Evolutionary conservation across 768 basidiomycete species (phyloP).

Genomic region (Tylopilus subfusipes): DNA sequence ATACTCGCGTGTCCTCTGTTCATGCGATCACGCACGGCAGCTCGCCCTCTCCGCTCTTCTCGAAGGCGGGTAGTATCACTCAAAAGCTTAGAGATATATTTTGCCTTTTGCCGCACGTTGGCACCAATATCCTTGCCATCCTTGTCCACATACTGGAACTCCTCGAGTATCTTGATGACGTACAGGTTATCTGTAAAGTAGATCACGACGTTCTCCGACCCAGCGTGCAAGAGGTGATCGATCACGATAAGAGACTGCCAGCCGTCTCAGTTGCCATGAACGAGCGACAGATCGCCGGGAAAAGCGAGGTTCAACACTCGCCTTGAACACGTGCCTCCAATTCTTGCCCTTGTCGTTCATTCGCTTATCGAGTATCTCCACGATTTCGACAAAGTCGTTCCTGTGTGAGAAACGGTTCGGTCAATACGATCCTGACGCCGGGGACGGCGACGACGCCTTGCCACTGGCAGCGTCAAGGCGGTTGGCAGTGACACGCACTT

Average conservation of each 20-base stretch:
- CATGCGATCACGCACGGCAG: slow-evolving; percentile 95
- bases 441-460: background rate
- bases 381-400: slow-evolving; percentile 97
- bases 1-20: slow-evolving; percentile 51
- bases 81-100: slow-evolving; percentile 94
- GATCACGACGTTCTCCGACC: slow-evolving; percentile 96
- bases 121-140: slow-evolving; percentile 96
- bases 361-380: slow-evolving; percentile 99
- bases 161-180: slow-evolving; percentile 97
- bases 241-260: slow-evolving; percentile 82
- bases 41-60: slow-evolving; percentile 77
- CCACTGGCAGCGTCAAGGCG: background rate
- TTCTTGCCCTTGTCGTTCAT: slow-evolving; percentile 99
- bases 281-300: background rate
- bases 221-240: slow-evolving; percentile 93
- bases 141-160: no score
- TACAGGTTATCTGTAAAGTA: slow-evolving; percentile 98
- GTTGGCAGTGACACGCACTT: slow-evolving; percentile 54
- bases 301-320: slow-evolving; percentile 22
- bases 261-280: slow-evolving; percentile 2
- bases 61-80: slow-evolving; percentile 82
- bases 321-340: slow-evolving; percentile 99
- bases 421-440: no score
- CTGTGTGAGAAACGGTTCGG: slow-evolving; percentile 30
- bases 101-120: slow-evolving; percentile 96